Base-by-base conservation (phyloP, 2,329 filamentous ascomycete species). In the Nigrospora oryzae region DNA sequence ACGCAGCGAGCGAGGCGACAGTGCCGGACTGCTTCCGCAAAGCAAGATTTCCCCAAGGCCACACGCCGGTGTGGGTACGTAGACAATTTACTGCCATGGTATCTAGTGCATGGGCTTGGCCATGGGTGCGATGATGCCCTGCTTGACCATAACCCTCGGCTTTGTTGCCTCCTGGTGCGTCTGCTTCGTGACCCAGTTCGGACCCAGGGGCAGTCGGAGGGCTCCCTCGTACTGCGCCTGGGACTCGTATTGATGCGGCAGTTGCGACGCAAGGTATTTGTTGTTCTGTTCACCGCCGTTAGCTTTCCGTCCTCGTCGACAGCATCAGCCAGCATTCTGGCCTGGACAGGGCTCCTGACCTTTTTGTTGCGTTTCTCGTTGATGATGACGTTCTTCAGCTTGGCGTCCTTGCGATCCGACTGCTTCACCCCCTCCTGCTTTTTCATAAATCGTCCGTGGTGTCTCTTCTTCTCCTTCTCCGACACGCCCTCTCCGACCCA, bases 131-230 rank as follows among this genome's bases (percentile, higher is more conserved):
- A 98, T 89, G 53, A 94, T 75, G 39, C 93, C 93, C 68, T 90
- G 87, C 73, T 95, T 96, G 63, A 95, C 71, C 63, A 97, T 73
- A 53, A 97, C 78, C 56, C 89, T 81, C 47, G 93, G 93, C 76
- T 91, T 95, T 48, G 86, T 95, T 49, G 79, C 79, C 55, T 85
- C 81, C 71, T 97, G 90, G 75, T 93, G 93, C 13, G 86, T 89
- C 70, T 89, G 82, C 77, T 95, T 96, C n/a, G 91, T 97, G 54
- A 83, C 82, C 90, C 91, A 98, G 66, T 98, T 91, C 14, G 86
- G 88, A 1, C 93, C 93, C 49, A 97, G 80, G 1, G 93, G 93
- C 53, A 96, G 68, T 37, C 91, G 76, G 47, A 97, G 70, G 51
- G 85, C 86, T 42, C 91, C 74, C 72, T 98, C 93, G 67, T 97